Percentiles rank a stretch among this genome's conserved stretches.
phyloP scores from a whole-genome alignment of 2,329 filamentous ascomycete genomes.

The Nothophoma quercina region DNA sequence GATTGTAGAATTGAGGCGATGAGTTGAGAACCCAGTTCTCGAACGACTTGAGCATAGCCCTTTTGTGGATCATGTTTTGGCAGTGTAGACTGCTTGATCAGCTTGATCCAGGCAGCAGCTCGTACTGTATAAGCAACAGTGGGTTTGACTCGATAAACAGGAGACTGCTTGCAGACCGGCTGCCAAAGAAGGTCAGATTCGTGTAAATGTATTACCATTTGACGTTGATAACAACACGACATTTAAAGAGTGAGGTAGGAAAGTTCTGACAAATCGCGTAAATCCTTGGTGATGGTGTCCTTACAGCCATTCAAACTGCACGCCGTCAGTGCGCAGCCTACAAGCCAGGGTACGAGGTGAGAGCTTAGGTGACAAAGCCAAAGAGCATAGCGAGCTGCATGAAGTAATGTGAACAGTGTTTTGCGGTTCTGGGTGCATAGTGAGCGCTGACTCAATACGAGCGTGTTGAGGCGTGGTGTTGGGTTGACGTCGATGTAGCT shows the following conservation, averaged over 20 bases:
- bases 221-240: too few species aligned
- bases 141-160: too few species aligned
- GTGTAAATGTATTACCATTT: too few species aligned
- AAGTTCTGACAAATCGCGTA: background rate
- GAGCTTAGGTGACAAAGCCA: background rate
- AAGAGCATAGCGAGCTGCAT: too few species aligned
- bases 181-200: too few species aligned
- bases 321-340: slow-evolving; percentile 3
- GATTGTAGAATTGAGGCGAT: background rate
- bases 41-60: background rate
- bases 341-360: background rate
- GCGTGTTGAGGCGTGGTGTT: background rate
- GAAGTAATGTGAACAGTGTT: background rate
- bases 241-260: too few species aligned
- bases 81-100: background rate
- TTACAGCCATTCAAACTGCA: background rate
- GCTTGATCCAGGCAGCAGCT: background rate
- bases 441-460: background rate
- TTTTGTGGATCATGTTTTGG: background rate
- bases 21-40: background rate
- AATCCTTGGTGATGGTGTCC: background rate
- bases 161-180: too few species aligned
- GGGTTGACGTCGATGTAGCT: background rate
- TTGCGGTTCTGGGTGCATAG: background rate
- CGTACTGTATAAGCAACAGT: too few species aligned